Evolutionary conservation across 2,329 filamentous ascomycete genomes (phyloP).

Genomic region (Trichoderma gracile): DNA sequence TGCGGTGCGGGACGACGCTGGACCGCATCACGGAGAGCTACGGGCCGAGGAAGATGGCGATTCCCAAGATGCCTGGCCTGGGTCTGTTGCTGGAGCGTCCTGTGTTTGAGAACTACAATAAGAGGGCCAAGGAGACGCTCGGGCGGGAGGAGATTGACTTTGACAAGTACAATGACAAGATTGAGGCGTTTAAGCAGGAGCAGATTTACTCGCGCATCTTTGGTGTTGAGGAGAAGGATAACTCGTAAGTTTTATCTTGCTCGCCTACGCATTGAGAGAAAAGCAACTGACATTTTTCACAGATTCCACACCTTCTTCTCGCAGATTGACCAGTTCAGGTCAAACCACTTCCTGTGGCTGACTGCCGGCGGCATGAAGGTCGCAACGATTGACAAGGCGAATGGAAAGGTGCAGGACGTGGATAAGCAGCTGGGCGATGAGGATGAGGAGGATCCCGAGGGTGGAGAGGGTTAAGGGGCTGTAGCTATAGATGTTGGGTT

Average conservation of each 20-base stretch:
- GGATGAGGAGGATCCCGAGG: slow-evolving; percentile 53
- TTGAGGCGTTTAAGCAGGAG: slow-evolving; percentile 85
- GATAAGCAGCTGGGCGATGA: slow-evolving; percentile 55
- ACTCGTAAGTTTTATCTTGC: slow-evolving; percentile 63
- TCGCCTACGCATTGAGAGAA: neutral
- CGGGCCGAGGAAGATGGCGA: slow-evolving; percentile 70
- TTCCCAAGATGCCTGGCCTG: slow-evolving; percentile 90
- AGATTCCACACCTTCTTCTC: slow-evolving; percentile 79
- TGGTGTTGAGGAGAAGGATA: slow-evolving; percentile 81
- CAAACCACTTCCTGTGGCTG: slow-evolving; percentile 72
- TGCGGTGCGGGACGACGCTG: slow-evolving; percentile 77
- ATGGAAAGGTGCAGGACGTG: slow-evolving; percentile 46
- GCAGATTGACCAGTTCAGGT: slow-evolving; percentile 73
- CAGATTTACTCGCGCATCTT: slow-evolving; percentile 94
- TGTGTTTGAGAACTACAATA: slow-evolving; percentile 89
- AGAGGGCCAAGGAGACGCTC: slow-evolving; percentile 63
- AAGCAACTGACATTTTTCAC: neutral
- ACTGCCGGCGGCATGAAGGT: slow-evolving; percentile 68
- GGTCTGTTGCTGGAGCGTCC: slow-evolving; percentile 87
- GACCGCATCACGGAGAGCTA: slow-evolving; percentile 75
- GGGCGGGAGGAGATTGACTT: slow-evolving; percentile 75
- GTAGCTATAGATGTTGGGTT: slow-evolving; percentile 4
- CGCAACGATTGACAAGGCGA: slow-evolving; percentile 46
- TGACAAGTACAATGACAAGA: slow-evolving; percentile 70
- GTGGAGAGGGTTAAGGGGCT: slow-evolving; percentile 43